These are phyloP conservation scores for Gaultheria prostrata DNA, from an alignment of 148 eudicot genomes.

Conservation along the genomic window DNA sequence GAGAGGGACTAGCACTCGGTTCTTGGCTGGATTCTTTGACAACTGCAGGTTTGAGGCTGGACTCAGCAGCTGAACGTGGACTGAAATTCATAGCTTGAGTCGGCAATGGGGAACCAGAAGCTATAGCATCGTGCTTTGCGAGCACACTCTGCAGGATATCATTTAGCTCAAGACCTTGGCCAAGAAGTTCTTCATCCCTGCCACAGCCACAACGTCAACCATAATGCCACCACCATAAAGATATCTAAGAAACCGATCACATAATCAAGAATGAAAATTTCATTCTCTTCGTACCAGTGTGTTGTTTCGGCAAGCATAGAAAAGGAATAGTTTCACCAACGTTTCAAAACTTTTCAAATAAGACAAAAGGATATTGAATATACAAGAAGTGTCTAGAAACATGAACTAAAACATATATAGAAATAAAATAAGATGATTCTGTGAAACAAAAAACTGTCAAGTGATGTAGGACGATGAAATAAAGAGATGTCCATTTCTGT, in stretches of 20 bases:
- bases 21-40: constrained; percentile 26
- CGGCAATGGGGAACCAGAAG: constrained; percentile 72
- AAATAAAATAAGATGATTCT: too few species aligned
- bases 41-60: constrained; percentile 34
- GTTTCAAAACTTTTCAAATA: not conserved
- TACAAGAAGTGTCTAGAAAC: not conserved
- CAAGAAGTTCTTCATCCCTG: constrained; percentile 90
- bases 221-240: not conserved
- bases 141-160: constrained; percentile 75
- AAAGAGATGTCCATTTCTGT: not conserved
- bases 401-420: not conserved
- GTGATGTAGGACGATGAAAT: too few species aligned
- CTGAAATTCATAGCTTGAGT: constrained; percentile 27
- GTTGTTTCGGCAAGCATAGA: not conserved
- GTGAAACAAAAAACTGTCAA: too few species aligned
- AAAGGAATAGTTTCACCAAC: not conserved
- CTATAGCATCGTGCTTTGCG: constrained; percentile 82
- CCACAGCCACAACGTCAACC: not conserved
- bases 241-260: constrained; percentile 9
- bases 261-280: not conserved
- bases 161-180: constrained; percentile 80
- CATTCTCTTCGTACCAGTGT: not conserved
- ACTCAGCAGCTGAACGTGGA: constrained; percentile 23
- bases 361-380: not conserved
- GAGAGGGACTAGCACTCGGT: constrained; percentile 34